Evolutionary conservation across 106 monocot species (phyloP).

Genomic region (Hemerocallis citrina): DNA sequence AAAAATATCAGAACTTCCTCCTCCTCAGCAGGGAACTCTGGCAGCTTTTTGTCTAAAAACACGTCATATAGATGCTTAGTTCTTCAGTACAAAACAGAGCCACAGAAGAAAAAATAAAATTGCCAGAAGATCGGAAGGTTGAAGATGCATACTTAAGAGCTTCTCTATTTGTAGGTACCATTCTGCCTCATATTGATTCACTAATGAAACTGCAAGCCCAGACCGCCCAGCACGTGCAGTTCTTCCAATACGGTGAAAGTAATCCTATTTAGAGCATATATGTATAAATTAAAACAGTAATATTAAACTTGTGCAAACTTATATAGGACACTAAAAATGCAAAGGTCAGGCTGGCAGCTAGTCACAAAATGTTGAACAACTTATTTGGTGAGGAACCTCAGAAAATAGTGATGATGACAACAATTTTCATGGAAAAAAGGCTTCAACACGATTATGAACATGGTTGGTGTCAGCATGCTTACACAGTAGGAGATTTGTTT

Average conservation of each 20-base stretch:
- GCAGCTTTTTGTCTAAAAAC: constrained; percentile 46
- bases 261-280: constrained; percentile 43
- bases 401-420: too few relatives aligned
- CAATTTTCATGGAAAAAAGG: too few relatives aligned
- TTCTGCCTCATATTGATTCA: constrained; percentile 84
- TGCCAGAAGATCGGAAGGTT: neutral
- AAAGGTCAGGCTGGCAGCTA: neutral
- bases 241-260: constrained; percentile 87
- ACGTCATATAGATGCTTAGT: neutral
- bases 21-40: constrained; percentile 24
- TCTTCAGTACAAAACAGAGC: too few relatives aligned
- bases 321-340: too few relatives aligned
- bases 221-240: constrained; percentile 79
- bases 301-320: neutral
- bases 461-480: too few relatives aligned
- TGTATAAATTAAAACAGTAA: neutral
- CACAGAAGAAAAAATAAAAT: neutral
- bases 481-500: too few relatives aligned
- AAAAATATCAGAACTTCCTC: constrained; percentile 35
- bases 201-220: constrained; percentile 71
- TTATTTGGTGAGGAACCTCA: too few relatives aligned
- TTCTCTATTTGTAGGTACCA: constrained; percentile 76
- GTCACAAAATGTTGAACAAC: too few relatives aligned
- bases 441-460: too few relatives aligned
- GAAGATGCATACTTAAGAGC: constrained; percentile 46